Evolutionary conservation across 257 asterid species (phyloP).

Genomic region (Solanum lycopersicoides): DNA sequence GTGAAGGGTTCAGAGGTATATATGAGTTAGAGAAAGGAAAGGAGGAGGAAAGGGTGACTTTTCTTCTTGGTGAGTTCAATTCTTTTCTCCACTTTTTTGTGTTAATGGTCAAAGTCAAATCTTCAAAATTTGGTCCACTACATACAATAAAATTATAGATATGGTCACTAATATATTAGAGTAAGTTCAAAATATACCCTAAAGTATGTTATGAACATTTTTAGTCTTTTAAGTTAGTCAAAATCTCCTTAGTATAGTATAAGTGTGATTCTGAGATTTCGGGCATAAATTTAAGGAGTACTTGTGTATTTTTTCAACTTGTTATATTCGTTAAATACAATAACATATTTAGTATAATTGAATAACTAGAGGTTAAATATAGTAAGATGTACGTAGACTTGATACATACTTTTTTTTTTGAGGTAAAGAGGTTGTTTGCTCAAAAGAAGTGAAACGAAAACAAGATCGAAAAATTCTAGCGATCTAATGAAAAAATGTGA

Average conservation of each 20-base stretch:
- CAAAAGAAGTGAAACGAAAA: neutral
- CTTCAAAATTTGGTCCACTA: constrained; percentile 33
- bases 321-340: neutral
- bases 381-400: neutral
- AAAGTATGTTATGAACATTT: neutral
- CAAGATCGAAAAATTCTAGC: neutral
- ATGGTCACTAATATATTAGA: neutral
- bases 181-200: neutral
- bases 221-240: neutral
- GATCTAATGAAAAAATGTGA: neutral
- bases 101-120: constrained; percentile 56
- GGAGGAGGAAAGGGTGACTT: constrained; percentile 62
- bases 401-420: neutral
- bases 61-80: constrained; percentile 26
- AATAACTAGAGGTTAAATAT: neutral
- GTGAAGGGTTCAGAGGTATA: constrained; percentile 10
- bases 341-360: neutral
- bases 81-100: neutral
- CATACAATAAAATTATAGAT: constrained; percentile 6
- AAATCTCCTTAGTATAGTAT: neutral
- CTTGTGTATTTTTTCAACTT: neutral
- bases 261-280: no score
- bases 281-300: no score
- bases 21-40: constrained; percentile 26
- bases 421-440: neutral